Conservation (phyloP, 176 grass and related monocot genomes). For the Aegilops longissima region DNA sequence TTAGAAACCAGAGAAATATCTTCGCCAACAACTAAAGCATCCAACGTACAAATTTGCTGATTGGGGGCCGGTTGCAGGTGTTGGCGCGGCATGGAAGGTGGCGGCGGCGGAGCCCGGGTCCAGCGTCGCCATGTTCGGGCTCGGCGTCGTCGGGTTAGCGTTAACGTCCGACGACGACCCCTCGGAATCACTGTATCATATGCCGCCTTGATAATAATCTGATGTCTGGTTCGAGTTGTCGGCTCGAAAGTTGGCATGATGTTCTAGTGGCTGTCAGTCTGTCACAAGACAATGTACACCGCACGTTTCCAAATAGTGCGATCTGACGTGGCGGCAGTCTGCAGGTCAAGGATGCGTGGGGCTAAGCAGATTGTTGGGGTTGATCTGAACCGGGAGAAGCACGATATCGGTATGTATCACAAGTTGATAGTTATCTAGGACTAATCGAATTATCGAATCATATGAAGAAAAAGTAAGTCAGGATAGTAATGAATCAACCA, state of each 20-base stretch:
- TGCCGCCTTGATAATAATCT: background rate
- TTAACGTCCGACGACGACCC: constrained; percentile 13
- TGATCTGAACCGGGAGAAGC: constrained; percentile 47
- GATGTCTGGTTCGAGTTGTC: background rate
- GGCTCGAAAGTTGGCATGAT: background rate
- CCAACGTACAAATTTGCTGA: background rate
- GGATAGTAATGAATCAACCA: background rate
- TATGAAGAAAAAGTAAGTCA: background rate
- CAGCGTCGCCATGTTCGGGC: constrained; percentile 58
- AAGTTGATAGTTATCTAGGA: background rate
- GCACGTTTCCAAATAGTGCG: background rate
- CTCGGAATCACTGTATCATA: too few species aligned
- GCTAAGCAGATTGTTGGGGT: constrained; percentile 52
- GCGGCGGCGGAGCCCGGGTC: constrained; percentile 48
- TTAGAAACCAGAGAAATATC: too few species aligned
- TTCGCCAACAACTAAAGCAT: background rate
- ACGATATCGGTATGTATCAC: constrained; percentile 18
- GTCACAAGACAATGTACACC: too few species aligned
- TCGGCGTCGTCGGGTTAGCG: constrained; percentile 68
- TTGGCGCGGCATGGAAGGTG: constrained; percentile 65
- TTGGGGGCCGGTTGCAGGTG: background rate
- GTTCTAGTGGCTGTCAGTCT: too few species aligned
- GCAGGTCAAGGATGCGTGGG: constrained; percentile 54
- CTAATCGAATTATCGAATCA: background rate
- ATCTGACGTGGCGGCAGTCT: background rate